Evolutionary conservation across 2,329 filamentous ascomycete genomes (phyloP).

Genomic region (Neonectria magnoliae): DNA sequence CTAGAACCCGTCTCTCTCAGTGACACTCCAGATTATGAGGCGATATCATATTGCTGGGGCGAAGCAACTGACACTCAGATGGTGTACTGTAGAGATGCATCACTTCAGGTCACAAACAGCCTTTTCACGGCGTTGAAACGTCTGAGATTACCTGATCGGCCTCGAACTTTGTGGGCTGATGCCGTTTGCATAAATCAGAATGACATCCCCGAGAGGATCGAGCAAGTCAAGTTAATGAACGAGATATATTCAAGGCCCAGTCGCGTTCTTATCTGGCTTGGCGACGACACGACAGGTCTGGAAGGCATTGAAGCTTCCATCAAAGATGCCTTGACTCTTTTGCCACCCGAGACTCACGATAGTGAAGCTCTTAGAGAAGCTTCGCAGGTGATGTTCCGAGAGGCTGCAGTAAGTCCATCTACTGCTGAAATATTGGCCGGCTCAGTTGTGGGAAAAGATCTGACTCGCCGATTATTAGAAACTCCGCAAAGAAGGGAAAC

Average conservation of each 20-base stretch:
- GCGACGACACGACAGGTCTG: slow-evolving; percentile 1
- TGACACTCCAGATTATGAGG: slow-evolving; percentile 7
- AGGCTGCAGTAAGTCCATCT: neutral
- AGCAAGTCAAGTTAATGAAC: slow-evolving; percentile 19
- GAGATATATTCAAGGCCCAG: slow-evolving; percentile 17
- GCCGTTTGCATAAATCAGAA: slow-evolving; percentile 23
- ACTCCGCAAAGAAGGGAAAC: neutral
- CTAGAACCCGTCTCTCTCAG: neutral
- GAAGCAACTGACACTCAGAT: neutral
- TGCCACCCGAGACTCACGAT: slow-evolving; percentile 1
- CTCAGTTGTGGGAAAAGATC: neutral
- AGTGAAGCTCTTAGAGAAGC: neutral
- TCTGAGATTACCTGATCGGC: neutral
- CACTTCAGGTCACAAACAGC: slow-evolving; percentile 5
- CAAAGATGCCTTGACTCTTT: neutral
- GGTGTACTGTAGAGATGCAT: neutral
- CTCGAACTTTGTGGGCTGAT: slow-evolving; percentile 17
- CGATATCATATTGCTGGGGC: slow-evolving; percentile 23
- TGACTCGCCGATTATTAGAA: neutral
- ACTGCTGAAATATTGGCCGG: neutral
- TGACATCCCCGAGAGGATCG: slow-evolving; percentile 11
- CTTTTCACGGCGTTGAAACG: slow-evolving; percentile 12
- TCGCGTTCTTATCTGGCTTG: slow-evolving; percentile 19
- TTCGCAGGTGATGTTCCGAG: neutral
- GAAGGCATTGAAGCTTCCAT: neutral